Base-by-base conservation (phyloP, 2,329 filamentous ascomycete species). In the Diatrype stigma region DNA sequence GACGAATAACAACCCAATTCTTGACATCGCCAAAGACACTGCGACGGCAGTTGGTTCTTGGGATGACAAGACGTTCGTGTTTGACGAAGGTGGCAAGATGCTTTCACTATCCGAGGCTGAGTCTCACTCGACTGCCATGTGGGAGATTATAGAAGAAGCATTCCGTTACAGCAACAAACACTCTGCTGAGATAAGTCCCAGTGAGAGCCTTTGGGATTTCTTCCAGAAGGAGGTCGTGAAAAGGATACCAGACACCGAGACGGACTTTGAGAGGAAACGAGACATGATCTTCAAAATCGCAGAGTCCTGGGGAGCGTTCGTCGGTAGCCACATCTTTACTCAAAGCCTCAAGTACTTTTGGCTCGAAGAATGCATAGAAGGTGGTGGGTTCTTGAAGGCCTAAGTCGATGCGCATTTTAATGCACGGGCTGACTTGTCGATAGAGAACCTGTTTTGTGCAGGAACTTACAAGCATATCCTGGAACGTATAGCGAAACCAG, bases 291-390 rank as follows among this genome's bases (percentile, higher is more conserved):
- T 79, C 47, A 75, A 81, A 53, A 68, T 81, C 63, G 80, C 81
- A 3, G 80, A 86, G 58, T 76, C 82, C 60, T 90, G 87, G 85
- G 87, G 87, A 2, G 80, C 80, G 0, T 90, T 88, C 63, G 77
- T 90, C 6, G 87, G 87, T 14, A 85, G 79, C 52, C 78, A 82
- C 0, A 73, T 88, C 8, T 70, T 75, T 48, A 77, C 63, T 23
- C 87, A 91, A 64, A 89, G 85, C 59, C 71, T 90, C 30, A 88
- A 85, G 70, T 90, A 83, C 70, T 88, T 90, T 64, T 90, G 86
- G 85, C 65, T 91, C 5, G 87, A 91, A 63, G 86, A 90, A 67
- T 89, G 85, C 57, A 84, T 90, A 48, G 86, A 90, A 63, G 87
- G 86, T 44, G 80, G 81, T 81, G 63, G 59, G 73, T 61, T 37